Conservation (phyloP, 371 early-diverging fungal species). For the Coemansia sp. region DNA sequence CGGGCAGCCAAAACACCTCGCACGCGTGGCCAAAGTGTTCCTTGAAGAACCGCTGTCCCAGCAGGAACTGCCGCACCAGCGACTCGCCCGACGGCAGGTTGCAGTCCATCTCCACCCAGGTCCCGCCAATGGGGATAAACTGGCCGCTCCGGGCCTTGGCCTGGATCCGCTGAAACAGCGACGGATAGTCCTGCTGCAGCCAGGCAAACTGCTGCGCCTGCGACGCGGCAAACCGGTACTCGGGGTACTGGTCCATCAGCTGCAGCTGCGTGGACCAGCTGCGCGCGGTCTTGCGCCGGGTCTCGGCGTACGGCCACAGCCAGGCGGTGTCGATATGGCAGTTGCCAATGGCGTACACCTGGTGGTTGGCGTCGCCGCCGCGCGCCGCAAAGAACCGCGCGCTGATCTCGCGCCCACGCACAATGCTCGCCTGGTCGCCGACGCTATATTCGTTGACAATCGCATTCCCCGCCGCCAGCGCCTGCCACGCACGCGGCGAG, state of each 20-base stretch:
- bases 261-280: constrained; percentile 87
- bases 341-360: constrained; percentile 79
- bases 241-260: constrained; percentile 83
- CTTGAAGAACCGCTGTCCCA: constrained; percentile 86
- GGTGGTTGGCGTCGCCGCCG: constrained; percentile 60
- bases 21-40: constrained; percentile 79
- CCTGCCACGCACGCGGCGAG: constrained; percentile 70
- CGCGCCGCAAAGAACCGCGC: constrained; percentile 62
- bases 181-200: constrained; percentile 81
- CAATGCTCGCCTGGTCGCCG: constrained; percentile 56
- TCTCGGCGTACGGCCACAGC: constrained; percentile 95
- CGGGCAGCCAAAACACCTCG: constrained; percentile 94
- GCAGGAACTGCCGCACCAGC: constrained; percentile 88
- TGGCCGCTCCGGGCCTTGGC: constrained; percentile 67
- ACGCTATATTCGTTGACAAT: constrained; percentile 73
- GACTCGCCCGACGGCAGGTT: constrained; percentile 96
- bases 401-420: constrained; percentile 60
- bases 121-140: constrained; percentile 95
- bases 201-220: constrained; percentile 97
- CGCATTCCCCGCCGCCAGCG: constrained; percentile 75
- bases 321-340: constrained; percentile 78
- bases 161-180: constrained; percentile 75
- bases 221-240: constrained; percentile 86
- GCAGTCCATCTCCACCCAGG: constrained; percentile 98
- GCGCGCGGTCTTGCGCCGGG: constrained; percentile 91